phyloP scores from a whole-genome alignment of 768 basidiomycete species.

The Leccinum aurantiacum region DNA sequence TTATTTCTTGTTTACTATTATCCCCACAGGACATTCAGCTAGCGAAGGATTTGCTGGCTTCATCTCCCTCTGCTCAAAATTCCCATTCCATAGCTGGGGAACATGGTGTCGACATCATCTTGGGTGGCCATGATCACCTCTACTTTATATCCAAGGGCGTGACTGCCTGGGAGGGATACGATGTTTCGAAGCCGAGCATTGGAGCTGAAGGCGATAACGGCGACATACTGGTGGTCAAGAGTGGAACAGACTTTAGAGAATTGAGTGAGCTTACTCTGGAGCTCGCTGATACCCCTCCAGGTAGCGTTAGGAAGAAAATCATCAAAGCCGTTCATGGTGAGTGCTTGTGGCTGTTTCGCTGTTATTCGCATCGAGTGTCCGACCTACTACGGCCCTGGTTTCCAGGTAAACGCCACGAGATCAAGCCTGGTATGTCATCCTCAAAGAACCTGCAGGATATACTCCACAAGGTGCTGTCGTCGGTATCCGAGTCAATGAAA shows the following conservation, averaged over 20 bases:
- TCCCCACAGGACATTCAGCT: conserved; percentile 60
- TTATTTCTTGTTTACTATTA: conserved; percentile 10
- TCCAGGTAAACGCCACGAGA: conserved; percentile 64
- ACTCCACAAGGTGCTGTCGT: conserved; percentile 61
- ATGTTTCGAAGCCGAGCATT: conserved; percentile 48
- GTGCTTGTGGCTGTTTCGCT: conserved; percentile 5
- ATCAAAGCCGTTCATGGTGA: conserved; percentile 63
- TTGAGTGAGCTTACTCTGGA: conserved; percentile 73
- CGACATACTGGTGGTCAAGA: conserved; percentile 75
- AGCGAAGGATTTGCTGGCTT: conserved; percentile 63
- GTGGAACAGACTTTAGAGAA: conserved; percentile 88
- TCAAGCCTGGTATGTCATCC: conserved; percentile 57
- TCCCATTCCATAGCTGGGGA: conserved; percentile 40
- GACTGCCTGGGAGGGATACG: conserved; percentile 64
- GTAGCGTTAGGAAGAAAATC: conserved; percentile 62
- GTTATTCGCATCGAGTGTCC: not conserved
- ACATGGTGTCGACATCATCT: conserved; percentile 81
- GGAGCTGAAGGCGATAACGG: conserved; percentile 75
- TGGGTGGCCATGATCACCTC: conserved; percentile 89
- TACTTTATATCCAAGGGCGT: conserved; percentile 73
- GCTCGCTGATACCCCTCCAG: conserved; percentile 56
- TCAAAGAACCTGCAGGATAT: conserved; percentile 56
- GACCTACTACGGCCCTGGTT: not conserved
- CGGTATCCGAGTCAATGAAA: conserved; percentile 67
- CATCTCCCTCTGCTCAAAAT: conserved; percentile 55